phyloP scores from a whole-genome alignment of 108 stramenopile genomes.

The Cyclotella distinguenda region DNA sequence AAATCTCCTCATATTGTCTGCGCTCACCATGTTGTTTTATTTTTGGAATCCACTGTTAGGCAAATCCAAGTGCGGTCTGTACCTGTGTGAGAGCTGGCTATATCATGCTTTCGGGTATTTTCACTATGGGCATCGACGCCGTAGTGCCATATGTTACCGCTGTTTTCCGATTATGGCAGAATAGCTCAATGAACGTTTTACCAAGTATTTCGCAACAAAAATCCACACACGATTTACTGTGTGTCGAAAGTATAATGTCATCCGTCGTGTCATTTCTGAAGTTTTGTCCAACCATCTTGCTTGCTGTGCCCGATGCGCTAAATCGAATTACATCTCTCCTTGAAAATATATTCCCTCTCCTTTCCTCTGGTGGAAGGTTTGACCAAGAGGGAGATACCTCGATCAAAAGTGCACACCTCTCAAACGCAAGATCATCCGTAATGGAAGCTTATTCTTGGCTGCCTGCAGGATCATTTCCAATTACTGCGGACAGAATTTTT shows the following conservation, averaged over 20 bases:
- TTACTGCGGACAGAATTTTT: constrained; percentile 81
- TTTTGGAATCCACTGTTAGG: too few relatives aligned
- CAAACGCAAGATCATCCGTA: constrained; percentile 75
- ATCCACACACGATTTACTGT: constrained; percentile 66
- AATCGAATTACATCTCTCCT: constrained; percentile 63
- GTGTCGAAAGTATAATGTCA: constrained; percentile 67
- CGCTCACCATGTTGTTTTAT: neutral
- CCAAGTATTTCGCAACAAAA: constrained; percentile 50
- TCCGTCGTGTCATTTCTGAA: constrained; percentile 75
- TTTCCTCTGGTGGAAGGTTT: constrained; percentile 63
- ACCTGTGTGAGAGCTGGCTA: constrained; percentile 80
- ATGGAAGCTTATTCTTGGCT: constrained; percentile 90
- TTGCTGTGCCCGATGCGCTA: constrained; percentile 83
- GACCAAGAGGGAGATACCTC: constrained; percentile 47
- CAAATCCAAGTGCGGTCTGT: constrained; percentile 62
- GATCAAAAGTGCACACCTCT: constrained; percentile 51
- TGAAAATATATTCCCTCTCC: constrained; percentile 69
- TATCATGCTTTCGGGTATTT: constrained; percentile 62
- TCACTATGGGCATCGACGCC: constrained; percentile 66
- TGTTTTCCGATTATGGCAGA: constrained; percentile 73
- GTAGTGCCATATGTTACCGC: constrained; percentile 54
- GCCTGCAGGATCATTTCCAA: constrained; percentile 84
- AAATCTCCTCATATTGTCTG: neutral
- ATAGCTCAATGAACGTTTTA: constrained; percentile 36
- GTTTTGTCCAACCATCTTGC: constrained; percentile 69